A percentile compares a stretch with the other conserved stretches of the same genome.
Evolutionary conservation across 2,329 filamentous ascomycete species (phyloP).

Genomic region (Monosporascus ibericus): DNA sequence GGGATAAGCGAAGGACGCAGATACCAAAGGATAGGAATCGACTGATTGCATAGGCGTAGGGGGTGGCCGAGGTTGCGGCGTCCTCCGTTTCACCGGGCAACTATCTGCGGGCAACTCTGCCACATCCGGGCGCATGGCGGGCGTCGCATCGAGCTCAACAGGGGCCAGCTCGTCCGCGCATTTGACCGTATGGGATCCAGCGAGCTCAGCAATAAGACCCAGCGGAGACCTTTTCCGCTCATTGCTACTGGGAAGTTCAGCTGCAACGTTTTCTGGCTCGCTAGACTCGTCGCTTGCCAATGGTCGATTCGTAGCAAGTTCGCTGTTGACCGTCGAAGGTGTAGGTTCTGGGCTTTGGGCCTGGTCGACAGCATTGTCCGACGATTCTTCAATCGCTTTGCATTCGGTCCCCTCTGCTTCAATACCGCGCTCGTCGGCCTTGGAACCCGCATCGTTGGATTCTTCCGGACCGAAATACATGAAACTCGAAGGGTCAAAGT

Average conservation of each 20-base stretch:
- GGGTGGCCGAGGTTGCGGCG: slow-evolving; percentile 1
- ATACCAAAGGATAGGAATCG: slow-evolving; percentile 19
- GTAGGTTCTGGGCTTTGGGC: neutral
- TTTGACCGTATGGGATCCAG: slow-evolving; percentile 20
- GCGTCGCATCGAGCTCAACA: slow-evolving; percentile 23
- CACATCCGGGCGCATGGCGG: slow-evolving; percentile 4
- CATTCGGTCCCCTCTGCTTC: slow-evolving; percentile 1
- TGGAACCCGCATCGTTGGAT: slow-evolving; percentile 39
- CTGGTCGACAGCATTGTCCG: neutral
- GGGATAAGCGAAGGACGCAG: slow-evolving; percentile 24
- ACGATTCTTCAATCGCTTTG: neutral
- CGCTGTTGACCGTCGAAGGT: neutral
- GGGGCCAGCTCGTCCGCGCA: slow-evolving; percentile 28
- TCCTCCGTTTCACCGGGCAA: slow-evolving; percentile 10
- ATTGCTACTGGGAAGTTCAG: slow-evolving; percentile 15
- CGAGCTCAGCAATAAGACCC: slow-evolving; percentile 23
- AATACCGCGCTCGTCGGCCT: slow-evolving; percentile 33
- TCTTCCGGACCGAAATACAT: slow-evolving; percentile 45
- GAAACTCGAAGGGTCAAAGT: slow-evolving; percentile 47
- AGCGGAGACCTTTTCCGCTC: slow-evolving; percentile 15
- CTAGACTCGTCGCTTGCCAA: neutral
- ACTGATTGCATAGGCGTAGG: slow-evolving; percentile 8
- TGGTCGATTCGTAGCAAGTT: neutral
- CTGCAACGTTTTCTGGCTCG: neutral
- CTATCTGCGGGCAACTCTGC: slow-evolving; percentile 19